Conservation (phyloP, 805 yeast genomes). For the Cyberlindnera bimundalis region DNA sequence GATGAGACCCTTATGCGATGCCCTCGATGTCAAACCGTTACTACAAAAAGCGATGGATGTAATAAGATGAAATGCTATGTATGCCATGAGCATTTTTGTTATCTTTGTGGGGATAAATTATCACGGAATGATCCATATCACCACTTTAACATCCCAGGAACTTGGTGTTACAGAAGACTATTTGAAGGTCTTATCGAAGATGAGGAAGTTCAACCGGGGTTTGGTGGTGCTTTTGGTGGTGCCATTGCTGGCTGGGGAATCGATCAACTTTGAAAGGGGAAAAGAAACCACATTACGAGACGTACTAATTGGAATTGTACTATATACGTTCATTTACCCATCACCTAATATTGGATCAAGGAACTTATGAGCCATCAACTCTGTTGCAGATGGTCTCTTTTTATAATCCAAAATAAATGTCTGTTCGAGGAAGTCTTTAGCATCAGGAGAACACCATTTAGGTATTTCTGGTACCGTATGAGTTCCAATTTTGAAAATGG, state of each 20-base stretch:
- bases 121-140: slow-evolving; percentile 44
- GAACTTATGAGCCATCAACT: slow-evolving; percentile 64
- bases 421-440: slow-evolving; percentile 57
- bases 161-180: slow-evolving; percentile 45
- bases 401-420: slow-evolving; percentile 76
- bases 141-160: slow-evolving; percentile 43
- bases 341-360: slow-evolving; percentile 26
- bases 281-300: no score
- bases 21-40: slow-evolving; percentile 47
- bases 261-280: no score
- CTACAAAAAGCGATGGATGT: slow-evolving; percentile 60
- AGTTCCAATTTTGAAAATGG: slow-evolving; percentile 90
- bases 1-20: slow-evolving; percentile 45
- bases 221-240: slow-evolving; percentile 1
- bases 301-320: no score
- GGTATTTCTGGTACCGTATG: slow-evolving; percentile 81
- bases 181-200: slow-evolving; percentile 44
- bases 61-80: slow-evolving; percentile 56
- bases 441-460: slow-evolving; percentile 62
- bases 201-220: background rate
- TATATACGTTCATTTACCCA: background rate
- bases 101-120: slow-evolving; percentile 43
- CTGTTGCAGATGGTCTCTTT: slow-evolving; percentile 70
- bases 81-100: slow-evolving; percentile 50
- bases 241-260: background rate